Base-by-base conservation (phyloP, 83 land plant species). In the Thuja plicata region DNA sequence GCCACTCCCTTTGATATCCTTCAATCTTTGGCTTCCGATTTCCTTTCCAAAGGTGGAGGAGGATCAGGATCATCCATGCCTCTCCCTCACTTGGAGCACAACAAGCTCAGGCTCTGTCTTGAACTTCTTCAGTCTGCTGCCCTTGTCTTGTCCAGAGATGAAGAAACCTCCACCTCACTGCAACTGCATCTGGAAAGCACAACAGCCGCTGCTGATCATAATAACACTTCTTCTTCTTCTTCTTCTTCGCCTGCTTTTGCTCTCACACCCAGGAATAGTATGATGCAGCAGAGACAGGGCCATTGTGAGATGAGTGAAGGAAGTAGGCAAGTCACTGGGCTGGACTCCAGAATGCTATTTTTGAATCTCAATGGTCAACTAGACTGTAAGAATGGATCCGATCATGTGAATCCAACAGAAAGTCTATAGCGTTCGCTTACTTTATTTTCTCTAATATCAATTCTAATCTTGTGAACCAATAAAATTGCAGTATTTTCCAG, bases 101-200 rank as follows among this genome's bases (percentile, higher is more conserved):
- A 96, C 90, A 96, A 95, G 91, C 95, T 96, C 48, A 74, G 98
- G 76, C 91, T 96, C 0, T 96, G 98, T 88, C 93, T 96, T 40
- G 98, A 96, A 90, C 93, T 96, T 21, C 96, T 96, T 62, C 97
- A 96, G 41, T 96, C 98, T 3, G 98, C 98, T 3, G 97, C 96
- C 5, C 73, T 93, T 76, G 97, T 96, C n/a, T 66, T 95, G 50
- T 92, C 96, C 3, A 79, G 97, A 35, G 97, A 96, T 52, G 97
- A 92, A 70, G 95, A 90, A 9, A 88, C 34, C 45, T 71, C 54
- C 86, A 85, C 88, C 86, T 87, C 88, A 21, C 50, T 81, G 19
- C 82, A 86, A 86, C 45, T 62, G n/a, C 87, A 86, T 11, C 85
- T 82, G n/a, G 85, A 82, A 82, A 45, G 7, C 52, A 43, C 85